Evolutionary conservation across 2,329 filamentous ascomycete species (phyloP).

Genomic region (Botrytis porri): DNA sequence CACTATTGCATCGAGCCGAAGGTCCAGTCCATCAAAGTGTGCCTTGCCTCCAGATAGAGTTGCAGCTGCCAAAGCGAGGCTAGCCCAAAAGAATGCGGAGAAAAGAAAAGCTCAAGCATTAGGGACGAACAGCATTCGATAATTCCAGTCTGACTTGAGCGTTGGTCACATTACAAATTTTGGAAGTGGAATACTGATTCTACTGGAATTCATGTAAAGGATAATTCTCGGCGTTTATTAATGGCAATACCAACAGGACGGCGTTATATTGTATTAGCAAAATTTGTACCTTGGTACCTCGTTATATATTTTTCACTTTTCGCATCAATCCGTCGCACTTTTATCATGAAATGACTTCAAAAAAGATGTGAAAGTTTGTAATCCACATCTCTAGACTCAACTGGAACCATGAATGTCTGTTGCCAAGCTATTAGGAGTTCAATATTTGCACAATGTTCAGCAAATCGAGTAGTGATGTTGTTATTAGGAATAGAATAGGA

Average conservation of each 20-base stretch:
- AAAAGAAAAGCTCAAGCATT: slow-evolving; percentile 30
- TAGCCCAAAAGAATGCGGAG: slow-evolving; percentile 36
- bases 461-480: neutral
- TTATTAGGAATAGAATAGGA: neutral
- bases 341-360: neutral
- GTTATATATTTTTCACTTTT: slow-evolving; percentile 9
- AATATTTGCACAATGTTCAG: neutral
- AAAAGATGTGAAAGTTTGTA: neutral
- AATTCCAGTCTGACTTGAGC: neutral
- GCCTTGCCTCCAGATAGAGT: slow-evolving; percentile 37
- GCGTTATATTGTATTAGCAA: slow-evolving; percentile 9
- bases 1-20: slow-evolving; percentile 25
- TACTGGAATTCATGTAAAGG: slow-evolving; percentile 13
- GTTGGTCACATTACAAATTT: neutral
- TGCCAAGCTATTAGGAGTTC: neutral
- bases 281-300: slow-evolving; percentile 11
- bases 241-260: slow-evolving; percentile 10
- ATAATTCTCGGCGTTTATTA: slow-evolving; percentile 3
- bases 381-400: neutral
- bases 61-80: slow-evolving; percentile 38
- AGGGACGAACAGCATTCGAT: slow-evolving; percentile 20
- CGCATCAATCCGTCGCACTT: neutral
- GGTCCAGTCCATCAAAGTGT: slow-evolving; percentile 27
- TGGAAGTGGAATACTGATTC: neutral
- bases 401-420: neutral